Percentiles rank a stretch among this genome's conserved stretches.
Conservation (phyloP, 1,139 yeast genomes). For the Hyphopichia khmerensis region DNA sequence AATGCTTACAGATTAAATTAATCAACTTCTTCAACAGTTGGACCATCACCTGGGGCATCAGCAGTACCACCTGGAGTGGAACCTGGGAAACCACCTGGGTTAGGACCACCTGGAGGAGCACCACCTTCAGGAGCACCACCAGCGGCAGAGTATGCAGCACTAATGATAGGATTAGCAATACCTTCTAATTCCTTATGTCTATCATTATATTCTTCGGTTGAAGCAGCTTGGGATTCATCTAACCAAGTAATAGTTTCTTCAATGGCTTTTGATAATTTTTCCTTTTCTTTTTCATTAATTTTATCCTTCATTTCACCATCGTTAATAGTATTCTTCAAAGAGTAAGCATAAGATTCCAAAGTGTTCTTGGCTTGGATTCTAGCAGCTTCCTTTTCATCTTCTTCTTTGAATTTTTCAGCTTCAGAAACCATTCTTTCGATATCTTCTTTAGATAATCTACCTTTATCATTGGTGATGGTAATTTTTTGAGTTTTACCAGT, state of each 20-base stretch:
- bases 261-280: constrained; percentile 38
- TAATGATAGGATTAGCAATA: constrained; percentile 64
- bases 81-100: constrained; percentile 38
- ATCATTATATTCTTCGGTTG: constrained; percentile 56
- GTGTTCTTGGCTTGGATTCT: constrained; percentile 67
- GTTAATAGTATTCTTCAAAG: constrained; percentile 60
- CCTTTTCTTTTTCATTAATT: constrained; percentile 45
- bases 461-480: constrained; percentile 45
- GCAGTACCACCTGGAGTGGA: constrained; percentile 38
- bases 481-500: constrained; percentile 61
- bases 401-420: constrained; percentile 42
- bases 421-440: constrained; percentile 50
- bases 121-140: constrained; percentile 40
- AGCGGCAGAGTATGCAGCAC: constrained; percentile 59
- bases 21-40: constrained; percentile 76
- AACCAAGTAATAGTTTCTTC: constrained; percentile 51
- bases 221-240: constrained; percentile 50
- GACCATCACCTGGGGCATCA: constrained; percentile 49
- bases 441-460: constrained; percentile 50
- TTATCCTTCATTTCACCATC: constrained; percentile 53
- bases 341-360: constrained; percentile 86
- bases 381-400: constrained; percentile 37
- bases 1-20: constrained; percentile 20
- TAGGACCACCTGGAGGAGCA: constrained; percentile 18
- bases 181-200: constrained; percentile 66